A percentile compares a stretch with the other conserved stretches of the same genome.
These are phyloP conservation scores for Lentinula detonsa DNA, from an alignment of 768 basidiomycete genomes.

Conservation along the genomic window DNA sequence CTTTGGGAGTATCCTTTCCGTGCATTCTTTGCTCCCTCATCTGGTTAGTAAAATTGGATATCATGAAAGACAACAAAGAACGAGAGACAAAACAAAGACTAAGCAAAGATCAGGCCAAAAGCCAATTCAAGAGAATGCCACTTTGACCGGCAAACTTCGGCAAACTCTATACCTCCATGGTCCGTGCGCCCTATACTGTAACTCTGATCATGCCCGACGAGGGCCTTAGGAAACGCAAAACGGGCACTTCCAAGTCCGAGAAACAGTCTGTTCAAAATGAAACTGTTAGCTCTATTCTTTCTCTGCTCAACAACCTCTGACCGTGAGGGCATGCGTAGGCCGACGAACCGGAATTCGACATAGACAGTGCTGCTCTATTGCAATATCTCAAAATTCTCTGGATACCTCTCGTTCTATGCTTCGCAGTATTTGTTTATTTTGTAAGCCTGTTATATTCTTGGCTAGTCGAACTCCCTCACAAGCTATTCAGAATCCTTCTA, in stretches of 20 bases:
- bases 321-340: not conserved
- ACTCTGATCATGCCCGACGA: conserved; percentile 5
- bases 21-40: too few relatives aligned
- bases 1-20: too few relatives aligned
- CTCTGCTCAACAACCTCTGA: not conserved
- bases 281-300: not conserved
- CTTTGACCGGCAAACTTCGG: too few relatives aligned
- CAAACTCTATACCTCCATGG: too few relatives aligned
- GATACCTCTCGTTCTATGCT: conserved; percentile 6
- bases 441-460: not conserved
- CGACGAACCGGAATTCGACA: conserved; percentile 7
- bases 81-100: too few relatives aligned
- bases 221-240: conserved; percentile 4
- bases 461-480: not conserved
- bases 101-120: too few relatives aligned
- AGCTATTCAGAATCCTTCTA: conserved; percentile 8
- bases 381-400: conserved; percentile 10
- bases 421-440: conserved; percentile 6
- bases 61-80: too few relatives aligned
- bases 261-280: not conserved
- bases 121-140: too few relatives aligned
- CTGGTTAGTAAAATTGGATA: too few relatives aligned
- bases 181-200: too few relatives aligned
- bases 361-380: conserved; percentile 8
- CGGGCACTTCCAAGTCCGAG: not conserved